Evolutionary conservation across 768 basidiomycete species (phyloP).

Genomic region (Neoboletus magnificus): DNA sequence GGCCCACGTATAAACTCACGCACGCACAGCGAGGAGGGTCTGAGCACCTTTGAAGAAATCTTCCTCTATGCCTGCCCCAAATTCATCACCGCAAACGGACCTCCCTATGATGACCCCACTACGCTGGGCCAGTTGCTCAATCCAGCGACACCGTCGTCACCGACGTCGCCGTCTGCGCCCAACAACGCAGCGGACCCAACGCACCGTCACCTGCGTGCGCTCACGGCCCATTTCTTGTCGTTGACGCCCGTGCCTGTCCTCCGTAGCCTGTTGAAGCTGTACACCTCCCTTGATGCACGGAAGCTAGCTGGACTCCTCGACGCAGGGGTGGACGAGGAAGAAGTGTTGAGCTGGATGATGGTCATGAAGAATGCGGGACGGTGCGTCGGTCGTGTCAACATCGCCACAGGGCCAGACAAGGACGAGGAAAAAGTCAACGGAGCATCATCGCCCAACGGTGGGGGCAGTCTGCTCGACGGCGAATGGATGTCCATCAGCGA

Average conservation of each 20-base stretch:
- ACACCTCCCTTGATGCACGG: constrained; percentile 87
- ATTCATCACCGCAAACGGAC: constrained; percentile 92
- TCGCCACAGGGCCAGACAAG: constrained; percentile 44
- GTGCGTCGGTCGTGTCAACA: constrained; percentile 49
- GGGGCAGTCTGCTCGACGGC: constrained; percentile 71
- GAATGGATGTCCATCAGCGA: constrained; percentile 88
- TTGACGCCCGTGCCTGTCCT: constrained; percentile 79
- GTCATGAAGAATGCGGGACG: constrained; percentile 87
- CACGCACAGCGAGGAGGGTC: constrained; percentile 56
- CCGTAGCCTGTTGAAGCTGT: constrained; percentile 90
- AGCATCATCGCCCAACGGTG: constrained; percentile 14
- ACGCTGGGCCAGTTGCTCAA: constrained; percentile 51
- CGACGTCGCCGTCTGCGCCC: constrained; percentile 21
- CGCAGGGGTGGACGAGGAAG: constrained; percentile 73
- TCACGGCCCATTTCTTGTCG: constrained; percentile 77
- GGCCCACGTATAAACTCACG: not conserved
- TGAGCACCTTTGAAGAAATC: constrained; percentile 50
- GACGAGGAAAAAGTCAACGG: constrained; percentile 24
- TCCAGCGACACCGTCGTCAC: constrained; percentile 35
- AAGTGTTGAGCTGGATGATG: constrained; percentile 96
- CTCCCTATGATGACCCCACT: constrained; percentile 81
- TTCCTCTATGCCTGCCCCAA: constrained; percentile 95
- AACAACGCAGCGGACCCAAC: constrained; percentile 57
- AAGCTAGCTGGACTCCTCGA: constrained; percentile 93
- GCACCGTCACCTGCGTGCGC: constrained; percentile 78